Evolutionary conservation across 345 rosid genomes (phyloP), one percentile per base, ranked within the genome.

Genomic region (Citrus cavaleriei): DNA sequence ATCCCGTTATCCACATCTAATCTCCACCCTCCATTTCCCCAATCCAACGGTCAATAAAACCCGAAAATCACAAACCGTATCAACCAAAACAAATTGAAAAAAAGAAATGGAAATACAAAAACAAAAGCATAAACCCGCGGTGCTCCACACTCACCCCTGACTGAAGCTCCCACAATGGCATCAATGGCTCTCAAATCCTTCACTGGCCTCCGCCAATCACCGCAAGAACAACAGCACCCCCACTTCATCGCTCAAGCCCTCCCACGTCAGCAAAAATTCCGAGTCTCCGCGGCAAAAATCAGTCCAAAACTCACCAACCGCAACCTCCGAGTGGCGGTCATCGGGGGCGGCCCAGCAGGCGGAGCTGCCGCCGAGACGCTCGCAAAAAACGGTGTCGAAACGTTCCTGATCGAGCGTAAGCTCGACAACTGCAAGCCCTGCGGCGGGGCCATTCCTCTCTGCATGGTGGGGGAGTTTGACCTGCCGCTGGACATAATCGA

Each of bases 391-490:
- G 98, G 98, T 0, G 84, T 95, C 18, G 98, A 95, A 84, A 93
- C 97, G 54, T 81, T 87, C 80, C 91, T 95, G 24, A 89, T 95
- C 58, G 98, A 95, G 79, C 87, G 98, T 34, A 93, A 95, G 89
- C 87, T 95, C 68, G 97, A 95, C 81, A 95, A 95, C 83, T 90
- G 93, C 85, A 95, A 95, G 83, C 98, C 99, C 2, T 95, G 99
- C 75, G 97, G 98, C 1, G 95, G 98, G 7, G 98, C 98, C 27
- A 95, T 93, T 70, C 98, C 98, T 32, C 87, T 95, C 54, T 93
- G 98, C 83, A 92, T 93, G 98, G 98, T 95, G 71, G 98, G 97
- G 1, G 98, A 95, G 69, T 95, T 95, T 81, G 95, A 93, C 85
- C 82, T 95, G n/a, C 98, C 98, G 3, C 70, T 93, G 22, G 98